Evolutionary conservation across 352 stramenopile species (phyloP).

Genomic region (Pythium monospermum): DNA sequence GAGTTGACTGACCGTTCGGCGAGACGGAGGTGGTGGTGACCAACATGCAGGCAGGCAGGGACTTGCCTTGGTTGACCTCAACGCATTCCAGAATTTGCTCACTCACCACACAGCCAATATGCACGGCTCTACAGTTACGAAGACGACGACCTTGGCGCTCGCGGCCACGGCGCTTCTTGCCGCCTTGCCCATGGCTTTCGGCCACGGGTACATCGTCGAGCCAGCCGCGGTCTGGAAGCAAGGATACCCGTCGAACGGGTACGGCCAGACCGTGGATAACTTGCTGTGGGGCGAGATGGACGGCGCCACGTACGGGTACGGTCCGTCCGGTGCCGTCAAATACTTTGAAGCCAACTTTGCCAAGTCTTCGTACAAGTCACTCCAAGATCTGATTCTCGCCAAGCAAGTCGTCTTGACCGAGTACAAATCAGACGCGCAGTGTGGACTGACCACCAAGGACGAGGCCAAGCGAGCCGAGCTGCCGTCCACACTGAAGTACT

Average conservation of each 20-base stretch:
- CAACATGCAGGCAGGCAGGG: too few relatives aligned
- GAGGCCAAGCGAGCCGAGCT: conserved; percentile 30
- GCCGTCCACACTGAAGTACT: conserved; percentile 36
- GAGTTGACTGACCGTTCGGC: too few relatives aligned
- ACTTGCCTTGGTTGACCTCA: too few relatives aligned
- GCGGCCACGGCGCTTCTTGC: conserved; percentile 3
- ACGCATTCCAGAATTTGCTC: conserved; percentile 2
- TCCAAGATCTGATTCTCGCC: conserved; percentile 35
- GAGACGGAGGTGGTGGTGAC: too few relatives aligned
- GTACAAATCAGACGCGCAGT: conserved; percentile 27
- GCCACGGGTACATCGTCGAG: conserved; percentile 38
- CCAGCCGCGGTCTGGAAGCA: conserved; percentile 31
- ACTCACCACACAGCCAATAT: not conserved
- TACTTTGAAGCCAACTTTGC: conserved; percentile 33
- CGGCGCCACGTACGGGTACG: conserved; percentile 41
- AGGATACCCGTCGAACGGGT: conserved; percentile 42
- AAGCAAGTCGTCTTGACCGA: conserved; percentile 40
- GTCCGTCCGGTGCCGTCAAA: conserved; percentile 25
- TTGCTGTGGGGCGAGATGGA: conserved; percentile 32
- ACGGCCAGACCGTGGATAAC: conserved; percentile 40
- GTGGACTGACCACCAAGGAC: conserved; percentile 37
- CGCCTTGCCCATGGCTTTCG: conserved; percentile 11
- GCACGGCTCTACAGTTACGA: too few relatives aligned
- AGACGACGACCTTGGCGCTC: not conserved
- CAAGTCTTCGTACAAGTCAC: conserved; percentile 30